These are phyloP conservation scores for Eucalyptus marginata DNA, from an alignment of 345 rosid genomes.

Conservation along the genomic window DNA sequence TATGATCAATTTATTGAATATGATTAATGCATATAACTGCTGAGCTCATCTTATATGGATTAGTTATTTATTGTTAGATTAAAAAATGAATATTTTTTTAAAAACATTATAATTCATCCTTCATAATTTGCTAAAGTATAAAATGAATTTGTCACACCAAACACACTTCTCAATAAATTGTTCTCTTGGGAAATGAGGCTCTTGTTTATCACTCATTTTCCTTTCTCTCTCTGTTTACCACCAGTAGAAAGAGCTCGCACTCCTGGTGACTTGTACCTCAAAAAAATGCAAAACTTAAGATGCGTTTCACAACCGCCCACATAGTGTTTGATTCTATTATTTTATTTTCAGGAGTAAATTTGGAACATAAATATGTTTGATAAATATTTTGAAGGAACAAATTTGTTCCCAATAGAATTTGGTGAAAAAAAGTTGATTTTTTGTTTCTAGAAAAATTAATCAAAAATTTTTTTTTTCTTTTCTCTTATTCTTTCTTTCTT, in stretches of 20 bases:
- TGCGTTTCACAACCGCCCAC: no score
- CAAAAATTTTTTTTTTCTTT: no score
- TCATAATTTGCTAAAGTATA: not conserved
- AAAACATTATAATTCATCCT: not conserved
- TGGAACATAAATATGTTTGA: rapidly evolving
- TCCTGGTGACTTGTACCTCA: rapidly evolving
- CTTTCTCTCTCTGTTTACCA: not conserved
- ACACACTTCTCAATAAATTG: not conserved
- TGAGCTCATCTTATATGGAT: not conserved
- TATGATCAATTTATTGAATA: no score
- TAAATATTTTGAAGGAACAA: no score
- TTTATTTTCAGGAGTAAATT: rapidly evolving
- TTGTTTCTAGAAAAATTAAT: no score
- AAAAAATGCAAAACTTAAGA: not conserved
- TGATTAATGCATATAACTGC: not conserved
- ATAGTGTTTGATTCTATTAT: no score
- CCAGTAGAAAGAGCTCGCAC: not conserved
- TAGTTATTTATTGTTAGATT: no score
- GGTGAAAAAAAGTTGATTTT: no score
- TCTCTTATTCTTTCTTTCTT: no score
- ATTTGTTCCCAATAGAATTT: no score
- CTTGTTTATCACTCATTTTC: not conserved
- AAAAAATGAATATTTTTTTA: not conserved
- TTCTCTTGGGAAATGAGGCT: not conserved
- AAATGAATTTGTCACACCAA: not conserved